Percentiles rank a stretch among this genome's conserved stretches.
These are phyloP conservation scores for Ciborinia camelliae DNA, from an alignment of 2,329 filamentous ascomycete genomes.

Conservation along the genomic window DNA sequence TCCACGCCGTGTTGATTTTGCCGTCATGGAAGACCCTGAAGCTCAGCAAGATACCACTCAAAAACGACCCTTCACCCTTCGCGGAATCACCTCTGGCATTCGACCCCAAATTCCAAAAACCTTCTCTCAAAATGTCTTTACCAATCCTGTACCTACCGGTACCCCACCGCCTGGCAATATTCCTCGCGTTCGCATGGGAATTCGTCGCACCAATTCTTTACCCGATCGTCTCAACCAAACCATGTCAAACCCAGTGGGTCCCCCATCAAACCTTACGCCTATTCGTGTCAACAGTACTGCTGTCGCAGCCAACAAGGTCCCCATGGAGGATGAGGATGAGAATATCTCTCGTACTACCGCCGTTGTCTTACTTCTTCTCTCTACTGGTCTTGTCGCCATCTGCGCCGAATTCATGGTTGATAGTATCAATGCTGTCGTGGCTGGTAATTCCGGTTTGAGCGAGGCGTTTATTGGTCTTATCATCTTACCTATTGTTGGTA, in stretches of 20 bases:
- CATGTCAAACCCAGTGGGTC: slow-evolving; percentile 12
- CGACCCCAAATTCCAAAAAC: slow-evolving; percentile 61
- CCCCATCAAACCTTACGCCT: slow-evolving; percentile 22
- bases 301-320: slow-evolving; percentile 28
- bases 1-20: slow-evolving; percentile 58
- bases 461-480: slow-evolving; percentile 70
- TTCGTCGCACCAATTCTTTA: slow-evolving; percentile 70
- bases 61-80: slow-evolving; percentile 52
- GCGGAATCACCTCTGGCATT: slow-evolving; percentile 53
- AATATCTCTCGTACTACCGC: slow-evolving; percentile 55
- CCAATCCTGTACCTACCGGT: slow-evolving; percentile 38
- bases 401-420: slow-evolving; percentile 70
- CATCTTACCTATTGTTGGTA: slow-evolving; percentile 69
- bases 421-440: slow-evolving; percentile 62
- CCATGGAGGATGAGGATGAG: slow-evolving; percentile 40
- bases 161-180: slow-evolving; percentile 42
- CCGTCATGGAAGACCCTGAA: slow-evolving; percentile 39
- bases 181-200: slow-evolving; percentile 58
- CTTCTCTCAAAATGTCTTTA: slow-evolving; percentile 69
- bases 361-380: slow-evolving; percentile 58
- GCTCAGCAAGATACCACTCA: slow-evolving; percentile 21
- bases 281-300: slow-evolving; percentile 30
- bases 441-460: slow-evolving; percentile 50
- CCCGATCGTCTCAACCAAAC: slow-evolving; percentile 61
- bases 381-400: slow-evolving; percentile 62